phyloP scores from a whole-genome alignment of 495 filamentous ascomycete species.

The Thermothielavioides terrestris region DNA sequence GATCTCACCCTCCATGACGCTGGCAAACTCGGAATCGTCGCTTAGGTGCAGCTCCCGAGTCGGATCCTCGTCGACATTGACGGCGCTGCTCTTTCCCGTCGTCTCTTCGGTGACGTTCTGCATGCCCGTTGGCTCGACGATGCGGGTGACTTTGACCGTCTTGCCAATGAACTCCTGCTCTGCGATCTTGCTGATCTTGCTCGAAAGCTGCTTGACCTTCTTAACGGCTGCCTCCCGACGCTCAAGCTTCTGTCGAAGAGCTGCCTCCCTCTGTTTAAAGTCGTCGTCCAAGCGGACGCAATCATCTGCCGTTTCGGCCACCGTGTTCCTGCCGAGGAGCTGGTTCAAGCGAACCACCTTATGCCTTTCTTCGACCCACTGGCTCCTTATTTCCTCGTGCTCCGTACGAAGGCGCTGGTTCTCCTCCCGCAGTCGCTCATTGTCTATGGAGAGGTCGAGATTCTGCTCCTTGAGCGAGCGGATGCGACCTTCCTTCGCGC shows the following conservation, averaged over 20 bases:
- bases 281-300: slow-evolving; percentile 26
- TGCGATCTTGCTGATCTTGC: slow-evolving; percentile 26
- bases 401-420: slow-evolving; percentile 24
- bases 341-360: slow-evolving; percentile 26
- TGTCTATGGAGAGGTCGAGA: slow-evolving; percentile 25
- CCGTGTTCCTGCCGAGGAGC: slow-evolving; percentile 18
- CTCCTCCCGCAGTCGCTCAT: slow-evolving; percentile 25
- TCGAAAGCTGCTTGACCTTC: slow-evolving; percentile 27
- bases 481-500: slow-evolving; percentile 18
- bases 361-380: slow-evolving; percentile 23
- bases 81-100: slow-evolving; percentile 20
- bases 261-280: slow-evolving; percentile 27
- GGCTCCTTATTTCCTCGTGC: slow-evolving; percentile 18
- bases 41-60: slow-evolving; percentile 36
- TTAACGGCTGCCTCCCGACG: slow-evolving; percentile 27
- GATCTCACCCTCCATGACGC: slow-evolving; percentile 34
- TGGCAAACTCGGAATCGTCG: slow-evolving; percentile 34
- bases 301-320: slow-evolving; percentile 22
- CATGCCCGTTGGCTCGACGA: slow-evolving; percentile 26
- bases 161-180: slow-evolving; percentile 27
- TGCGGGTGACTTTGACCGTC: slow-evolving; percentile 27
- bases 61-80: slow-evolving; percentile 32
- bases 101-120: slow-evolving; percentile 16
- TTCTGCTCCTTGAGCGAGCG: slow-evolving; percentile 30
- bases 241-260: slow-evolving; percentile 26